phyloP scores from a whole-genome alignment of 2,329 filamentous ascomycete species.

The Orbilia brochopaga region DNA sequence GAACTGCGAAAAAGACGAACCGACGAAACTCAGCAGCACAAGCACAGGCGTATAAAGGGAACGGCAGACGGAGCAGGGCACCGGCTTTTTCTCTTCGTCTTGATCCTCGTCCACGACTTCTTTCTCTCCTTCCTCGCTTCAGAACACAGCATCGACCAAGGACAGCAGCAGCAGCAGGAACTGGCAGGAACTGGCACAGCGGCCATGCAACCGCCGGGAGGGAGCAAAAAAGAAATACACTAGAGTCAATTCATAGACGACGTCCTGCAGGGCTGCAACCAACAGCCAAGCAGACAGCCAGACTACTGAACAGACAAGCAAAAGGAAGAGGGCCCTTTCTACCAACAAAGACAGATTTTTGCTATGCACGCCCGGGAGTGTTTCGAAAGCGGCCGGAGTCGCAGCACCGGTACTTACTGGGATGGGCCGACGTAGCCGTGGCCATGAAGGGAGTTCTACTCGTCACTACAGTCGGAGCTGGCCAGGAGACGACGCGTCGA shows the following conservation, averaged over 20 bases:
- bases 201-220: slow-evolving; percentile 3
- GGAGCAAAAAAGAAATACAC: not conserved
- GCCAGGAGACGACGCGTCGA: slow-evolving; percentile 42
- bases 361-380: not conserved
- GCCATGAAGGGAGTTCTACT: slow-evolving; percentile 32
- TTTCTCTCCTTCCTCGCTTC: slow-evolving; percentile 5
- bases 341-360: slow-evolving; percentile 8
- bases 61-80: not conserved
- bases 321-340: not conserved
- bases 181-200: not conserved
- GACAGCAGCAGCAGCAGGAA: not conserved
- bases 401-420: slow-evolving; percentile 31
- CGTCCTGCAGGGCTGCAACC: not conserved
- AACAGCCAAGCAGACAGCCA: too few relatives aligned
- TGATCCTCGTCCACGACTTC: not conserved
- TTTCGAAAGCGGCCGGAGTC: not conserved
- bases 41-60: not conserved
- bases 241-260: not conserved
- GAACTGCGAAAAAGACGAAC: too few relatives aligned
- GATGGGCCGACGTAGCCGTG: slow-evolving; percentile 37
- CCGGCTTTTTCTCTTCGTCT: not conserved
- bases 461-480: slow-evolving; percentile 28
- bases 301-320: slow-evolving; percentile 1
- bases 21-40: slow-evolving; percentile 2
- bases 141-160: slow-evolving; percentile 4